phyloP scores from a whole-genome alignment of 805 yeast species.

The Starmerella floricola region DNA sequence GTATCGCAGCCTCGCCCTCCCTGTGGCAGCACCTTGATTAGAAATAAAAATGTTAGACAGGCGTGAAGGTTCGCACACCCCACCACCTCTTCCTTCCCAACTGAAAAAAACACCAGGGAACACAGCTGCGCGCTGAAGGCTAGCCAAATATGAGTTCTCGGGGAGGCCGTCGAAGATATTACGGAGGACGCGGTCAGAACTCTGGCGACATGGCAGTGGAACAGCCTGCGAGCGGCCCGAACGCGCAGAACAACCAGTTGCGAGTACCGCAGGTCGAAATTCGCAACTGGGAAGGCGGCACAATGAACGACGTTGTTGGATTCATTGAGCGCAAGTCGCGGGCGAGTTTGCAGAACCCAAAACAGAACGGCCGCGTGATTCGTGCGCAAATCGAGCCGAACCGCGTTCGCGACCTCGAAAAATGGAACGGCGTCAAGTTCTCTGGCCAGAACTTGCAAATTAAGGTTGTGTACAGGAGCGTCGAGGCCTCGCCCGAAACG shows the following conservation, averaged over 20 bases:
- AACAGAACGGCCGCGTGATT: constrained; percentile 45
- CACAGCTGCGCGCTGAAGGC: not conserved
- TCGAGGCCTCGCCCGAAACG: constrained; percentile 9
- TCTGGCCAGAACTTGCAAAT: constrained; percentile 61
- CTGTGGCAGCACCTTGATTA: too few relatives aligned
- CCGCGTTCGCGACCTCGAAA: constrained; percentile 48
- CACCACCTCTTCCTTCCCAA: not conserved
- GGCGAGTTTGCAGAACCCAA: constrained; percentile 41
- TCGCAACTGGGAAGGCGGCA: constrained; percentile 72
- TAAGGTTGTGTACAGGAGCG: constrained; percentile 26
- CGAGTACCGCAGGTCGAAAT: constrained; percentile 38
- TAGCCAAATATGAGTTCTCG: constrained; percentile 2
- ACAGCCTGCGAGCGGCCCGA: constrained; percentile 13
- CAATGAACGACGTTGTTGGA: constrained; percentile 50
- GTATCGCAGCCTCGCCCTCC: too few relatives aligned
- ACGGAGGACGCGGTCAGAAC: constrained; percentile 17
- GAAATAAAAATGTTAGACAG: too few relatives aligned
- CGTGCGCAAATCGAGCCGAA: constrained; percentile 45
- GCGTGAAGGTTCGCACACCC: too few relatives aligned
- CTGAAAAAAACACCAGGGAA: not conserved
- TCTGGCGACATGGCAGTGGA: constrained; percentile 29
- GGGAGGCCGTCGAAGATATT: constrained; percentile 16
- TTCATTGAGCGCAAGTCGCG: constrained; percentile 60
- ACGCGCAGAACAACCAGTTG: constrained; percentile 26
- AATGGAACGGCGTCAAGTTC: constrained; percentile 66